Evolutionary conservation across 495 filamentous ascomycete species (phyloP).

Genomic region (Evernia prunastri): DNA sequence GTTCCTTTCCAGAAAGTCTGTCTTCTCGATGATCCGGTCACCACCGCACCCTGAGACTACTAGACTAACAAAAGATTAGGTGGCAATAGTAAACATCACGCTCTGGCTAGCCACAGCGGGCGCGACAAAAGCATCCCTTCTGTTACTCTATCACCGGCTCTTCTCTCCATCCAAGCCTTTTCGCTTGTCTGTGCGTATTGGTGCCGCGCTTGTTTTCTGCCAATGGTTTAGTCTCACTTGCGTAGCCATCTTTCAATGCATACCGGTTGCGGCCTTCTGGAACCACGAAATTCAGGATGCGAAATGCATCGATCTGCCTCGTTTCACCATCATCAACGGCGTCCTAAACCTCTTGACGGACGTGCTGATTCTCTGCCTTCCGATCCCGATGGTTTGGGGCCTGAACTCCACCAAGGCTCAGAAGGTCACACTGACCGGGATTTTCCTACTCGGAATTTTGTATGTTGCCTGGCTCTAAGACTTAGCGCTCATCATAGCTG

Average conservation of each 20-base stretch:
- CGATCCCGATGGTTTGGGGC: slow-evolving; percentile 32
- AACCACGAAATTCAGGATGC: not conserved
- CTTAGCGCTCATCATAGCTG: not conserved
- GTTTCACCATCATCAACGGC: slow-evolving; percentile 14
- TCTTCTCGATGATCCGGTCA: no score
- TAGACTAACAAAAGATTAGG: not conserved
- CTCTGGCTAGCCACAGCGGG: slow-evolving; percentile 1
- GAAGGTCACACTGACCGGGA: slow-evolving; percentile 22
- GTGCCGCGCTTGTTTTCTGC: not conserved
- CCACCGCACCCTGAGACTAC: not conserved
- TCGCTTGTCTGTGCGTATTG: not conserved
- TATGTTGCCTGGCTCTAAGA: not conserved
- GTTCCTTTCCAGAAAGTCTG: not conserved
- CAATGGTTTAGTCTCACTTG: not conserved
- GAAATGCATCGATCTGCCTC: not conserved
- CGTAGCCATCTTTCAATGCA: not conserved
- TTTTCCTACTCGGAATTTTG: not conserved
- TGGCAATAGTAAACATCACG: not conserved
- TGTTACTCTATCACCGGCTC: not conserved
- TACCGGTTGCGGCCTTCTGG: not conserved
- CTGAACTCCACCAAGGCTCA: slow-evolving; percentile 30
- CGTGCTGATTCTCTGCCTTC: slow-evolving; percentile 33
- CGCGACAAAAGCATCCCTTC: not conserved
- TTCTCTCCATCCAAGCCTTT: not conserved
- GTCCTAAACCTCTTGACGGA: slow-evolving; percentile 32